Conservation (phyloP, 106 monocot species). For the Acanthochlamys bracteata region DNA sequence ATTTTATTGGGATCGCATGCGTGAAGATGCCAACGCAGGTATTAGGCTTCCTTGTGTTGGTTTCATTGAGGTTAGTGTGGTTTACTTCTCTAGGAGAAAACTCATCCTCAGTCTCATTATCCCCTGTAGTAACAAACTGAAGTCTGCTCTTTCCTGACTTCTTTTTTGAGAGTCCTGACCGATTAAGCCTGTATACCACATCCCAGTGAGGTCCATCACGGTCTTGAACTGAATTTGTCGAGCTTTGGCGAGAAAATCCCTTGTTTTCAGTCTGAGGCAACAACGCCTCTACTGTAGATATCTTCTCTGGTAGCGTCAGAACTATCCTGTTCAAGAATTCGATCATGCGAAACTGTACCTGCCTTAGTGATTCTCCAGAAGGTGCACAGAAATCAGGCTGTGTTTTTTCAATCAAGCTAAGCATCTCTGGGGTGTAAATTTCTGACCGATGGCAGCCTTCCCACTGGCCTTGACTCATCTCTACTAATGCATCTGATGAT, state of each 20-base stretch:
- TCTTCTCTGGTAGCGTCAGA: constrained; percentile 45
- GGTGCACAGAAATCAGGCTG: constrained; percentile 64
- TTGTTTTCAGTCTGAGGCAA: constrained; percentile 44
- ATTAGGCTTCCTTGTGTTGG: constrained; percentile 10
- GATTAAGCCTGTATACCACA: constrained; percentile 39
- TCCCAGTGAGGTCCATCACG: constrained; percentile 52
- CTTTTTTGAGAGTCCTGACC: constrained; percentile 54
- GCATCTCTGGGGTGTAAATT: constrained; percentile 57
- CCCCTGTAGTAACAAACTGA: constrained; percentile 76
- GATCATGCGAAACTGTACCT: constrained; percentile 61
- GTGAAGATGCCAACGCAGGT: constrained; percentile 75
- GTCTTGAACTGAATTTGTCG: constrained; percentile 53
- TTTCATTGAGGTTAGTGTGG: constrained; percentile 17
- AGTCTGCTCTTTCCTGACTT: constrained; percentile 94
- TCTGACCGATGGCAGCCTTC: constrained; percentile 60
- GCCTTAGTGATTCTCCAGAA: constrained; percentile 69
- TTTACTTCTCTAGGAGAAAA: constrained; percentile 39
- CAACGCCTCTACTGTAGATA: constrained; percentile 20
- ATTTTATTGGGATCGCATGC: constrained; percentile 77
- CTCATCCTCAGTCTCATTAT: constrained; percentile 74
- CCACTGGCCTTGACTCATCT: constrained; percentile 80
- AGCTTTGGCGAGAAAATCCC: constrained; percentile 47
- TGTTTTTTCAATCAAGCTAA: constrained; percentile 38
- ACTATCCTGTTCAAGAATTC: constrained; percentile 65
- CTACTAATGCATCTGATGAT: constrained; percentile 38